phyloP scores from a whole-genome alignment of 2,329 filamentous ascomycete genomes.

The Fusarium penzigii region DNA sequence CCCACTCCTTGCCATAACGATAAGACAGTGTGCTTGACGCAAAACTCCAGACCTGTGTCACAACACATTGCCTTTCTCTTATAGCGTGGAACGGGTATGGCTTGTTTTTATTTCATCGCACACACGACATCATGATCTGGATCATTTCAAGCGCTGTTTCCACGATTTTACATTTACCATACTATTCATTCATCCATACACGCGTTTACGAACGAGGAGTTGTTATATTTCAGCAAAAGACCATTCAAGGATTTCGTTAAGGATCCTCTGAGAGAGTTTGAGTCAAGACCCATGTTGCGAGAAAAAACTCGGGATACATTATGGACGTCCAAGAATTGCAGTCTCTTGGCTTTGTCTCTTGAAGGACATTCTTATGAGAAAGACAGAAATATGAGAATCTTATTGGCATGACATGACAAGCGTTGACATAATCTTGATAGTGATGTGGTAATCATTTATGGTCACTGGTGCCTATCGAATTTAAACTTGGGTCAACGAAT shows the following conservation, averaged over 20 bases:
- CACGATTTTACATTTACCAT: slow-evolving; percentile 23
- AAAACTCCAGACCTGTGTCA: slow-evolving; percentile 13
- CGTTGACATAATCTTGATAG: neutral
- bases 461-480: too few relatives aligned
- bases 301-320: neutral
- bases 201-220: slow-evolving; percentile 24
- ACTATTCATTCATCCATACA: slow-evolving; percentile 21
- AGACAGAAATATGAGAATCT: neutral
- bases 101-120: slow-evolving; percentile 6
- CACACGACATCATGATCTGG: slow-evolving; percentile 27
- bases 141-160: slow-evolving; percentile 21
- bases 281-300: neutral
- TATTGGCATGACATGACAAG: neutral
- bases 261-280: neutral
- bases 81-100: slow-evolving; percentile 13
- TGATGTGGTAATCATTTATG: too few relatives aligned
- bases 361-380: slow-evolving; percentile 1
- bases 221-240: slow-evolving; percentile 6
- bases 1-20: too few relatives aligned
- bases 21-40: neutral
- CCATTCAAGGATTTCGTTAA: neutral
- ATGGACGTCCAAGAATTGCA: neutral
- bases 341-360: slow-evolving; percentile 3
- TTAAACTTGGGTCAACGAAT: too few relatives aligned
- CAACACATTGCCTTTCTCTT: too few relatives aligned